Conservation (phyloP, 768 basidiomycete genomes). For the Termitomyces sp. region DNA sequence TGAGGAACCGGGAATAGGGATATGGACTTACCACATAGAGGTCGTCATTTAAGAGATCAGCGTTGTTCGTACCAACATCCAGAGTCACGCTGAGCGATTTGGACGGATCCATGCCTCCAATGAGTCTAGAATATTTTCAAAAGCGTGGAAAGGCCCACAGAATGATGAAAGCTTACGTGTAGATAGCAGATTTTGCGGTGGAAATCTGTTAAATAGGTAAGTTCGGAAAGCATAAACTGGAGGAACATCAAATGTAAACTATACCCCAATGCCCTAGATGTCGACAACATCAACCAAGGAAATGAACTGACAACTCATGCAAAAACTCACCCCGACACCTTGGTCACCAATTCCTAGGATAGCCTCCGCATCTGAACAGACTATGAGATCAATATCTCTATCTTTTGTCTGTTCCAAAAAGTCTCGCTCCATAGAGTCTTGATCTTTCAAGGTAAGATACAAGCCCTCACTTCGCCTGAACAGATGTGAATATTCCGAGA, state of each 20-base stretch:
- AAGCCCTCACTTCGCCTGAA: constrained; percentile 78
- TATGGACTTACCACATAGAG: constrained; percentile 58
- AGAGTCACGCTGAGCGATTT: constrained; percentile 54
- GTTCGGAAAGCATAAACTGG: not conserved
- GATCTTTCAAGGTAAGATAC: constrained; percentile 57
- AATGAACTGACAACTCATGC: not conserved
- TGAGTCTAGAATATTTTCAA: constrained; percentile 32
- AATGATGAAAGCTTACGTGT: constrained; percentile 38
- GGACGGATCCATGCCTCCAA: constrained; percentile 62
- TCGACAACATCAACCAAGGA: constrained; percentile 2
- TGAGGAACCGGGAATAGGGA: not conserved
- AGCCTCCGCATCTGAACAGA: constrained; percentile 81
- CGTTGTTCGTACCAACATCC: constrained; percentile 78
- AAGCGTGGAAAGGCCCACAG: not conserved
- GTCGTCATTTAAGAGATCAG: constrained; percentile 52
- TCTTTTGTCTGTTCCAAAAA: constrained; percentile 64
- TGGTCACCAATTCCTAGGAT: constrained; percentile 70
- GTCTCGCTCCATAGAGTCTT: constrained; percentile 69
- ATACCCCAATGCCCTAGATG: constrained; percentile 46
- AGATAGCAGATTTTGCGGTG: constrained; percentile 73
- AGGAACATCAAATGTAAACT: constrained; percentile 9
- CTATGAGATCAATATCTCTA: constrained; percentile 67
- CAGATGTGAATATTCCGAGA: constrained; percentile 78
- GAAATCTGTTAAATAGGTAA: constrained; percentile 46
- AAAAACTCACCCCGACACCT: constrained; percentile 55